phyloP scores from a whole-genome alignment of 352 stramenopile species.

The Phytophthora capsici region DNA sequence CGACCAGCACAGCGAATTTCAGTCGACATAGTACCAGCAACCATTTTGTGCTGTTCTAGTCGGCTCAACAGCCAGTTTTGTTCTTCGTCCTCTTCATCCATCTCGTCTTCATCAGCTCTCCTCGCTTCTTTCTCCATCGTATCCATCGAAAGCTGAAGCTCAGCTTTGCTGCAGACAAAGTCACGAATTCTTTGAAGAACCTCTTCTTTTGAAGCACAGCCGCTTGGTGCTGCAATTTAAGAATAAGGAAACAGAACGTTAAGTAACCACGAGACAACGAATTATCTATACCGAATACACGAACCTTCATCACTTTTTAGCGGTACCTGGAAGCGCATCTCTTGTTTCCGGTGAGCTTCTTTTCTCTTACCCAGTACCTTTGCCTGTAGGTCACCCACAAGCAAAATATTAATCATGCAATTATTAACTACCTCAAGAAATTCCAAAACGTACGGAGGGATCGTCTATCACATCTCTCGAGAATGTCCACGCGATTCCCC shows the following conservation, averaged over 20 bases:
- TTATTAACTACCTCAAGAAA: not conserved
- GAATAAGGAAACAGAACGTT: slow-evolving; percentile 6
- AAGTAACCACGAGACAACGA: not conserved
- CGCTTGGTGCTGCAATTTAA: slow-evolving; percentile 20
- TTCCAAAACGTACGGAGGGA: slow-evolving; percentile 40
- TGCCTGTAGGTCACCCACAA: slow-evolving; percentile 29
- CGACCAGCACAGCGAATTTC: slow-evolving; percentile 34
- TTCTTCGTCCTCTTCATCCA: slow-evolving; percentile 1
- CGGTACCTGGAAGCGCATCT: slow-evolving; percentile 61
- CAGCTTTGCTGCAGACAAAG: slow-evolving; percentile 32
- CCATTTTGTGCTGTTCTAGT: slow-evolving; percentile 17
- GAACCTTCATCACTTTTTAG: slow-evolving; percentile 31
- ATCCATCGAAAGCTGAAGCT: slow-evolving; percentile 28
- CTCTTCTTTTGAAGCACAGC: slow-evolving; percentile 51
- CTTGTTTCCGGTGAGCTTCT: slow-evolving; percentile 66
- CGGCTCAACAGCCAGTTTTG: slow-evolving; percentile 20
- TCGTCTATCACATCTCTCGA: slow-evolving; percentile 32
- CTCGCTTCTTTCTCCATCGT: slow-evolving; percentile 10
- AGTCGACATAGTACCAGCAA: not conserved
- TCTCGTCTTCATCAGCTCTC: slow-evolving; percentile 2
- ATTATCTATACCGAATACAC: not conserved
- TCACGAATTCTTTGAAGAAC: slow-evolving; percentile 52
- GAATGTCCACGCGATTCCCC: slow-evolving; percentile 96
- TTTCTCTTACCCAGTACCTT: slow-evolving; percentile 89
- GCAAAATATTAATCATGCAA: slow-evolving; percentile 5